phyloP scores from a whole-genome alignment of 108 stramenopile genomes.

The Cyclotella cryptica region DNA sequence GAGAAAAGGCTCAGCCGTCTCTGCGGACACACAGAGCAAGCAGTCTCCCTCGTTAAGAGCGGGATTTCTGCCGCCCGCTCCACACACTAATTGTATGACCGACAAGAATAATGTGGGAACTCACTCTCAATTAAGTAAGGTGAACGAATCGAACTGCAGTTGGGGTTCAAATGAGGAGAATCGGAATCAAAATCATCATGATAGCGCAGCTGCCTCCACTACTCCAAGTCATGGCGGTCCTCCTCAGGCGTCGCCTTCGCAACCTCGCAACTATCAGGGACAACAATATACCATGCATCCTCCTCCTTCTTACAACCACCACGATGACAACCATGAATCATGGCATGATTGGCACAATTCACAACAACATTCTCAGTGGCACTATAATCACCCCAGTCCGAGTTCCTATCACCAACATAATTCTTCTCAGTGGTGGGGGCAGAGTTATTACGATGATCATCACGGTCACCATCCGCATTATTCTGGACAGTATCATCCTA shows the following conservation, averaged over 20 bases:
- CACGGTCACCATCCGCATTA: slow-evolving; percentile 1
- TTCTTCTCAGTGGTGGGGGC: not conserved
- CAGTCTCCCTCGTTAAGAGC: not conserved
- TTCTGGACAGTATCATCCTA: not conserved
- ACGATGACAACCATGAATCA: too few relatives aligned
- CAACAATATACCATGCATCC: too few relatives aligned
- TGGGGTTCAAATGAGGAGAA: not conserved
- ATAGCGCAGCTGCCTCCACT: too few relatives aligned
- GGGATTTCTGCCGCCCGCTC: not conserved
- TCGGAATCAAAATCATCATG: too few relatives aligned
- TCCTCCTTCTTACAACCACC: too few relatives aligned
- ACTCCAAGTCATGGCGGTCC: too few relatives aligned
- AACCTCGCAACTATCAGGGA: too few relatives aligned
- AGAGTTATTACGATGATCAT: not conserved
- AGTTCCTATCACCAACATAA: not conserved
- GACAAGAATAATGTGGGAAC: not conserved
- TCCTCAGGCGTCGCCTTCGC: too few relatives aligned
- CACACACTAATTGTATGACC: not conserved
- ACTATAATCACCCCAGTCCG: not conserved
- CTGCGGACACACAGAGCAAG: not conserved
- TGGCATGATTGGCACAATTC: not conserved
- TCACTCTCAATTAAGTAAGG: not conserved
- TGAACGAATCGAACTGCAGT: not conserved
- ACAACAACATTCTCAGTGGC: slow-evolving; percentile 1
- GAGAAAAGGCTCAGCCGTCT: not conserved